Evolutionary conservation across 805 yeast genomes (phyloP), one percentile per base, ranked within the genome.

Genomic region (Wickerhamiella musiphila): DNA sequence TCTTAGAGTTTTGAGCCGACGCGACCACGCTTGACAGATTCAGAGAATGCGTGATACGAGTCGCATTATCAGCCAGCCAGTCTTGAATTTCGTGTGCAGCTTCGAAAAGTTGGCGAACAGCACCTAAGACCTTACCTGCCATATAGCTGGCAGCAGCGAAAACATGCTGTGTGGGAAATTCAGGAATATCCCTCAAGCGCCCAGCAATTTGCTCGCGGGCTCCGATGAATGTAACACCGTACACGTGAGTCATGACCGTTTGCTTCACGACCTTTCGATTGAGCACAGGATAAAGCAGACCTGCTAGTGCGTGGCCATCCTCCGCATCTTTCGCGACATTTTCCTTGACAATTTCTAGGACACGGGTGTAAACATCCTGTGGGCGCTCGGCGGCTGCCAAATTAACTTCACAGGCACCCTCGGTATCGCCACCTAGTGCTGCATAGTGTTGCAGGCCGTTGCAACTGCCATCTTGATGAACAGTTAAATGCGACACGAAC

Each of bases 201-300:
- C 74, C 78, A 35, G 71, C 68, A 47, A 86, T 82, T 56, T 86
- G 98, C 3, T 73, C 75, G 12, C 81, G 70, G 0, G 96, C 98
- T 12, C 98, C 98, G 39, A 81, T 68, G 49, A 68, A 82, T 0
- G 98, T 86, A 9, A 86, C 98, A 46, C 98, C 98, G 51, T 86
- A 86, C 23, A 86, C 98, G 47, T 83, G 84, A 0, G 98, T 86
- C 98, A 86, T 86, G 17, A 86, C 96, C 0, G 98, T 82, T 52
- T 86, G 98, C 51, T 86, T 86, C 23, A 90, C 94, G 28, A 90
- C 75, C 50, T 86, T 86, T 45, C 98, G 68, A 13, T 74, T 66
- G 35, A 86, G 68, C 37, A 71, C 66, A 32, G 73, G 78, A 35
- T 65, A 60, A 25, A 78, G 55, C 21, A 58, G 51, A n/a, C 48